Evolutionary conservation across 768 basidiomycete genomes (phyloP).

Genomic region (Tylopilus sp.): DNA sequence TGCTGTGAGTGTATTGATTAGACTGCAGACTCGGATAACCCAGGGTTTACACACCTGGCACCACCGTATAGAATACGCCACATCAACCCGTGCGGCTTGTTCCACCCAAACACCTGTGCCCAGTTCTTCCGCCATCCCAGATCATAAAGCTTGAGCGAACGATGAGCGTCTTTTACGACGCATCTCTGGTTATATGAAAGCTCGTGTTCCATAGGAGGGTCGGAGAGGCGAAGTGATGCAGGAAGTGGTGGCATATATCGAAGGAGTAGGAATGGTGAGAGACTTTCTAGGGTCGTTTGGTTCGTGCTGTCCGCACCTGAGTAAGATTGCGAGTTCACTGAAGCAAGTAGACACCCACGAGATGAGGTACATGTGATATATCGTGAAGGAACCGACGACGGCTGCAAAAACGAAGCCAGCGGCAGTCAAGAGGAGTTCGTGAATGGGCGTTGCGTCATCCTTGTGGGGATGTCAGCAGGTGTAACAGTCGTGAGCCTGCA

Average conservation of each 20-base stretch:
- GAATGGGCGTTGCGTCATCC: constrained; percentile 65
- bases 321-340: neutral
- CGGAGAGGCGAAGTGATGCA: constrained; percentile 45
- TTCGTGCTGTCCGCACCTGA: constrained; percentile 53
- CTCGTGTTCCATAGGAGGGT: constrained; percentile 72
- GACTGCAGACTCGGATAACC: neutral
- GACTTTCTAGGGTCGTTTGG: constrained; percentile 79
- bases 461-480: constrained; percentile 25
- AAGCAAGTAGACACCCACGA: constrained; percentile 43
- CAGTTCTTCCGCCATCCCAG: constrained; percentile 72
- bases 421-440: constrained; percentile 65
- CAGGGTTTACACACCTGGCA: constrained; percentile 46
- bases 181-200: constrained; percentile 62
- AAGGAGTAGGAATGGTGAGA: constrained; percentile 72
- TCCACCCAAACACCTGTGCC: constrained; percentile 65
- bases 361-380: constrained; percentile 75
- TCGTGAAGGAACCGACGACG: constrained; percentile 71
- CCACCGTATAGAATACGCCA: constrained; percentile 59
- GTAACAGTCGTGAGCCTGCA: neutral
- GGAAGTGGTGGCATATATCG: constrained; percentile 67
- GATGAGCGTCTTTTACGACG: constrained; percentile 62
- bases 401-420: constrained; percentile 56
- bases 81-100: constrained; percentile 48
- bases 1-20: constrained; percentile 33
- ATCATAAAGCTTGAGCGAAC: constrained; percentile 61